Base-by-base conservation (phyloP, 345 rosid genomes). In the Xanthoceras sorbifolium region DNA sequence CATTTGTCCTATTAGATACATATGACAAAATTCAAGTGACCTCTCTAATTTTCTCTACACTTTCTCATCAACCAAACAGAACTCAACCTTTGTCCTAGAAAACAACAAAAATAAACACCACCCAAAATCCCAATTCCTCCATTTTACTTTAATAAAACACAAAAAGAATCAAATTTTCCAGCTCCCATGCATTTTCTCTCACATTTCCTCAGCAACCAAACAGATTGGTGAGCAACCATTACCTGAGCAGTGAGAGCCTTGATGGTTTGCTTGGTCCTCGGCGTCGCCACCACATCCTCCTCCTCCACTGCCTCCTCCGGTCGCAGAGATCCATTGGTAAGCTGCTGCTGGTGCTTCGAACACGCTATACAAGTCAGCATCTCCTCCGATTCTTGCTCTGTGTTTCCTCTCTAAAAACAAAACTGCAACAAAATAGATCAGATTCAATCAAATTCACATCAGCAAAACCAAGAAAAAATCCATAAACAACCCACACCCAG, bases 351-450 rank as follows among this genome's bases (percentile, higher is more conserved):
- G 83, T 89, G 91, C 92, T 92, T 95, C n/a, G 97, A 83, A 78
- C 98, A 93, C 23, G 92, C 85, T 79, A 95, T 89, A 81, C 99
- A 95, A 60, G 99, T 95, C 85, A 95, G 80, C 99, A 95, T 95
- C 83, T 76, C 71, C 79, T 63, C 78, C 74, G 25, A 9, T 38
- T 71, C 69, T n/a, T 57, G 20, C 23, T 72, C 60, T 22, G 66
- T 67, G 17, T 38, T 79, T 50, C 70, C 66, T 63, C 84, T 77
- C 36, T 4, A 63, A 63, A 66, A 72, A 67, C 62, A 64, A 22
- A 52, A 81, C 60, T 73, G 22, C 25, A 72, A 72, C n/a, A 50
- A 71, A 29, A 28, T 74, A 77, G 77, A 80, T 85, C 79, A 78
- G 82, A 76, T 75, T 65, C 64, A 15, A n/a, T 38, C 34, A 28